Evolutionary conservation across 164 flowering plant species (phyloP).

Genomic region (Annona cherimola): DNA sequence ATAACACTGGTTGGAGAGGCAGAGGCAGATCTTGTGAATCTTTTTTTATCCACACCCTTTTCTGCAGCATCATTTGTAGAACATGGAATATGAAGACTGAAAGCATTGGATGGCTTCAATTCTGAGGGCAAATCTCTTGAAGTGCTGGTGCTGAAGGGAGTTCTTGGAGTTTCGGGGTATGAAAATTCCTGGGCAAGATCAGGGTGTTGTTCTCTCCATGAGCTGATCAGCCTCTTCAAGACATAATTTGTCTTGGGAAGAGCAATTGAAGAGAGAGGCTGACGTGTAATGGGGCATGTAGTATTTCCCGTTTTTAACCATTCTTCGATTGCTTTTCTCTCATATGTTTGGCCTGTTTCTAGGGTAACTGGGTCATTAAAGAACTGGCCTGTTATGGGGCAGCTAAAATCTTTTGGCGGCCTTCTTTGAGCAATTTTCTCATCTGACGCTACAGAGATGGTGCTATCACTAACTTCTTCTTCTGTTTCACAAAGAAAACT

Average conservation of each 20-base stretch:
- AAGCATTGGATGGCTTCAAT: slow-evolving; percentile 19
- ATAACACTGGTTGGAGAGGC: slow-evolving; percentile 69
- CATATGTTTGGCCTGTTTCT: slow-evolving; percentile 85
- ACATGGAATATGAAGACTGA: slow-evolving; percentile 16
- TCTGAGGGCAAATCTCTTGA: slow-evolving; percentile 23
- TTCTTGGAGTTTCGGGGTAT: slow-evolving; percentile 43
- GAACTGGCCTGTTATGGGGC: slow-evolving; percentile 69
- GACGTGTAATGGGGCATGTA: slow-evolving; percentile 73
- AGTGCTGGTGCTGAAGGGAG: slow-evolving; percentile 24
- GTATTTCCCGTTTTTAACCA: slow-evolving; percentile 70
- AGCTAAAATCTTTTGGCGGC: slow-evolving; percentile 76
- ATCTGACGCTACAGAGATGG: slow-evolving; percentile 34
- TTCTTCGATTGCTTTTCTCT: slow-evolving; percentile 78
- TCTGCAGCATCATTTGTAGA: slow-evolving; percentile 14
- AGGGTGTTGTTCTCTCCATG: slow-evolving; percentile 78
- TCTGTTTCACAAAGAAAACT: slow-evolving; percentile 40
- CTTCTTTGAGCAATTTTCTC: slow-evolving; percentile 43
- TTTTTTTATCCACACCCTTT: slow-evolving; percentile 24
- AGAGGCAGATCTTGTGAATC: slow-evolving; percentile 33
- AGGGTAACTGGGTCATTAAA: slow-evolving; percentile 79
- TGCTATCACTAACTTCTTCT: slow-evolving; percentile 44
- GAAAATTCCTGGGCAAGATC: slow-evolving; percentile 61
- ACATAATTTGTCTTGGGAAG: slow-evolving; percentile 76
- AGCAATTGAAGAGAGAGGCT: slow-evolving; percentile 44
- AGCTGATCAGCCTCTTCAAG: slow-evolving; percentile 59